phyloP scores from a whole-genome alignment of 1,139 yeast genomes.

The Taphrina pruni region DNA sequence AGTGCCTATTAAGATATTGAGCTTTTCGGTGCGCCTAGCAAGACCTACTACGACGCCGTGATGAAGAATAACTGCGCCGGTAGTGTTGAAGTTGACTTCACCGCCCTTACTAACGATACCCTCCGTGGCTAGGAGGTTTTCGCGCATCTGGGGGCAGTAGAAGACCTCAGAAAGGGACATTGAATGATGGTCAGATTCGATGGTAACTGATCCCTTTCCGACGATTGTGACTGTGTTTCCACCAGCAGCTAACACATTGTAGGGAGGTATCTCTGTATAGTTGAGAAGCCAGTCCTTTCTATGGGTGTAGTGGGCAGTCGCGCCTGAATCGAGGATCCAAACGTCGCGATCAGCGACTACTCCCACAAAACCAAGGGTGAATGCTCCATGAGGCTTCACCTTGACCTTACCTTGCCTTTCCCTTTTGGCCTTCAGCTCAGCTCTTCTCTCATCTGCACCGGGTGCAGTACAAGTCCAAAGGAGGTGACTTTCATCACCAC shows the following conservation, averaged over 20 bases:
- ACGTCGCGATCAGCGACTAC: background rate
- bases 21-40: background rate
- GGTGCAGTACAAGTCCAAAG: background rate
- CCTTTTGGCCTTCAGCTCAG: background rate
- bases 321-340: slow-evolving; percentile 1
- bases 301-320: background rate
- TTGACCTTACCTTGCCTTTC: background rate
- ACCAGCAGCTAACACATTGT: background rate
- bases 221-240: background rate
- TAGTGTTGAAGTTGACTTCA: background rate
- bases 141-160: background rate
- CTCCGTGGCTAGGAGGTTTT: background rate
- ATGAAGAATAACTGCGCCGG: background rate
- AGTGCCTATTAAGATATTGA: background rate
- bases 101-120: background rate
- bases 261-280: background rate
- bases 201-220: background rate
- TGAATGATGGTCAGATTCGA: background rate
- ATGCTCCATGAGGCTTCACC: background rate
- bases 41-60: background rate
- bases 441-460: background rate
- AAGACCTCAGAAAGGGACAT: background rate
- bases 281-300: slow-evolving; percentile 1
- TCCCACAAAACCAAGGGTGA: background rate
- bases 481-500: background rate